phyloP scores from a whole-genome alignment of 306 rosid genomes.

The Cucumis cinereus region DNA sequence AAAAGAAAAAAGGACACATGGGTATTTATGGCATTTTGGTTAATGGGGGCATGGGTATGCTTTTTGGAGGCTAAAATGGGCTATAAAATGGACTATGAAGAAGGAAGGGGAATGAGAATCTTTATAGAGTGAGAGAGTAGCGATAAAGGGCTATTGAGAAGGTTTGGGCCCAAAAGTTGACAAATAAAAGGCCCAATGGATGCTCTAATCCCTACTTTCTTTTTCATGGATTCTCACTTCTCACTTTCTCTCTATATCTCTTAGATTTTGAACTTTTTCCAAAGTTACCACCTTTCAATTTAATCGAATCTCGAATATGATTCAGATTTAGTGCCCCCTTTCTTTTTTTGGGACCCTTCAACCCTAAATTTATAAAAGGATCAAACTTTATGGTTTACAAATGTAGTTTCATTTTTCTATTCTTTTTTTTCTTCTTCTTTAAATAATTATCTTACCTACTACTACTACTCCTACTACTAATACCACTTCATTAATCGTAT shows the following conservation, averaged over 20 bases:
- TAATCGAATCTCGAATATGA: constrained; percentile 1
- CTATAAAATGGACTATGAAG: not conserved
- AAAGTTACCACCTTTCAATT: not conserved
- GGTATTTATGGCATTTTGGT: too few species aligned
- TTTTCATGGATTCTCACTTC: not conserved
- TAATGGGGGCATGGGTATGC: not conserved
- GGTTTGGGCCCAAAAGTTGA: not conserved
- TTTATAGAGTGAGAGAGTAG: not conserved
- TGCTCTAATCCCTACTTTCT: not conserved
- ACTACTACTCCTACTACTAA: too few species aligned
- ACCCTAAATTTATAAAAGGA: not conserved
- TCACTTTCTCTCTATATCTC: not conserved
- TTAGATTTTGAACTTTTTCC: not conserved
- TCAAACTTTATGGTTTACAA: not conserved
- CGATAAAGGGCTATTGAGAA: not conserved
- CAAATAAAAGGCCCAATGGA: not conserved
- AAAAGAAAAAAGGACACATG: too few species aligned
- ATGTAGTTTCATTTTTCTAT: not conserved
- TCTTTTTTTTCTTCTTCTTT: too few species aligned
- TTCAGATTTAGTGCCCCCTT: not conserved
- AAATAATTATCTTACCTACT: too few species aligned
- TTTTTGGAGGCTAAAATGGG: not conserved
- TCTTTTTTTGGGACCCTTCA: not conserved
- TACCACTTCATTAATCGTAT: too few species aligned
- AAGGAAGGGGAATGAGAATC: not conserved